Evolutionary conservation across 441 rosid genomes (phyloP).

Genomic region (Adansonia grandidieri): DNA sequence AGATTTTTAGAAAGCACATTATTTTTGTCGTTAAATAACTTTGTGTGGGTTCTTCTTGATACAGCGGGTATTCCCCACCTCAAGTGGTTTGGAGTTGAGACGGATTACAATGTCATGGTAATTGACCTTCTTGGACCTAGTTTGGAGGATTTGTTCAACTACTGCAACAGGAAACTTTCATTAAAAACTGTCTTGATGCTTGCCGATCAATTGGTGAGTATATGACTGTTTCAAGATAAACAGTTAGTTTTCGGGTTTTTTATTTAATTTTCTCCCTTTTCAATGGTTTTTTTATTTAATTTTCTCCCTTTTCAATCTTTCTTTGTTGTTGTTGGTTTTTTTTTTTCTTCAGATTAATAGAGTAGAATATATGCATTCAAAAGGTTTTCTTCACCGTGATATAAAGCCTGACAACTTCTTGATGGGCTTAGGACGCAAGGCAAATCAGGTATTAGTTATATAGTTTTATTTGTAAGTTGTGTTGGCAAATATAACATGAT

Average conservation of each 20-base stretch:
- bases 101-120: conserved; percentile 89
- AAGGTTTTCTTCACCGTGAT: conserved; percentile 98
- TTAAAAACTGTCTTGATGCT: conserved; percentile 97
- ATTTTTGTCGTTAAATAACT: conserved; percentile 4
- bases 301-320: background rate
- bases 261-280: background rate
- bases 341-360: conserved; percentile 73
- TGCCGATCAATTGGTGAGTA: conserved; percentile 90
- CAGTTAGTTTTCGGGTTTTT: background rate
- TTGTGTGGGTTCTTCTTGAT: conserved; percentile 32
- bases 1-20: background rate
- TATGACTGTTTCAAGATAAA: conserved; percentile 21
- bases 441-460: conserved; percentile 76
- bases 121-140: conserved; percentile 98
- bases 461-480: conserved; percentile 1
- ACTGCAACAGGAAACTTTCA: conserved; percentile 85
- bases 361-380: conserved; percentile 96
- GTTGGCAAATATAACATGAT: background rate
- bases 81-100: conserved; percentile 96
- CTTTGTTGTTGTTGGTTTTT: conserved; percentile 1
- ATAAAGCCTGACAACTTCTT: conserved; percentile 98
- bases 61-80: conserved; percentile 95
- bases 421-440: conserved; percentile 98
- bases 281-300: conserved; percentile 14
- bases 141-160: conserved; percentile 93